A percentile compares a stretch with the other conserved stretches of the same genome.
Evolutionary conservation across 2,329 filamentous ascomycete genomes (phyloP).

Genomic region (Pseudogymnoascus sp.): DNA sequence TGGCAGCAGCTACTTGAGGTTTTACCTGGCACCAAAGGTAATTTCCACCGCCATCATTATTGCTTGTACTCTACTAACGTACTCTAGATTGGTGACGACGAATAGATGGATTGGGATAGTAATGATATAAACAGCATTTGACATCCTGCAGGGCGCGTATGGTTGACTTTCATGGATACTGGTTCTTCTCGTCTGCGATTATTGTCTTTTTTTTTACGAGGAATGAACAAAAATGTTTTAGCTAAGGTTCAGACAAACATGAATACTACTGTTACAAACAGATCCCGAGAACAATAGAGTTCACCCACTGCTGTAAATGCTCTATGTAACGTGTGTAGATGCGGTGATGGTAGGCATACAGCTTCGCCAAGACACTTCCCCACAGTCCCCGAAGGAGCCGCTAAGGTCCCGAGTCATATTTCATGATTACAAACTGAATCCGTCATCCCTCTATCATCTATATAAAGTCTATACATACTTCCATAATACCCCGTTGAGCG

Average conservation of each 20-base stretch:
- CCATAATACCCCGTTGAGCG: not conserved
- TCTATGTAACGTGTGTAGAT: not conserved
- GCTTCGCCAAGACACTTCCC: conserved; percentile 8
- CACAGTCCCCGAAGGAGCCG: not conserved
- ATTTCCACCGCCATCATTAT: not conserved
- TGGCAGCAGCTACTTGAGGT: conserved; percentile 83
- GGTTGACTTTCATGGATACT: conserved; percentile 12
- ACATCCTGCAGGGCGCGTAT: conserved; percentile 9
- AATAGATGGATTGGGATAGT: conserved; percentile 36
- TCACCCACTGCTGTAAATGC: not conserved
- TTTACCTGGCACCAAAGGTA: conserved; percentile 98
- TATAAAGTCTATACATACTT: conserved; percentile 1
- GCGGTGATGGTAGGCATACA: not conserved
- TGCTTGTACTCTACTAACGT: conserved; percentile 19
- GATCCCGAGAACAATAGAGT: not conserved
- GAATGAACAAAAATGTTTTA: conserved; percentile 3
- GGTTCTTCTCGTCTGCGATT: conserved; percentile 11
- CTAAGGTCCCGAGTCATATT: conserved; percentile 9
- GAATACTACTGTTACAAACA: conserved; percentile 2
- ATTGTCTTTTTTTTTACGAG: conserved; percentile 7
- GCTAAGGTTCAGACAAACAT: conserved; percentile 5
- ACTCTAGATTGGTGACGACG: conserved; percentile 63
- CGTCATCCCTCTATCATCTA: not conserved
- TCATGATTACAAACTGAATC: not conserved
- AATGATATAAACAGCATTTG: conserved; percentile 9